These are phyloP conservation scores for Trichoderma oligosporum DNA, from an alignment of 2,329 filamentous ascomycete species.

Conservation along the genomic window DNA sequence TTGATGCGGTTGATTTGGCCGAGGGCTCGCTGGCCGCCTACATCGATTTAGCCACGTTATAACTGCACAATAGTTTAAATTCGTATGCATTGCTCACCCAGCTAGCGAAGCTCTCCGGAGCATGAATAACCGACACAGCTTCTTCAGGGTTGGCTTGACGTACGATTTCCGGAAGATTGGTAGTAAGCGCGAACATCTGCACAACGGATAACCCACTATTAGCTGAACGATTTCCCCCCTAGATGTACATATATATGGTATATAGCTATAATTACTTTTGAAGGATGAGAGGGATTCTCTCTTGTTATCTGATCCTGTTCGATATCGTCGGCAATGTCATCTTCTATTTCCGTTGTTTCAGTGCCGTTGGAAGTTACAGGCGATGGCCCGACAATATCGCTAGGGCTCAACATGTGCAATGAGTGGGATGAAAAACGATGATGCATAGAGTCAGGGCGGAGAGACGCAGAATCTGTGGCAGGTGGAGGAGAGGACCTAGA, in stretches of 20 bases:
- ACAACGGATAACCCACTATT: conserved; percentile 19
- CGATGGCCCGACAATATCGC: conserved; percentile 72
- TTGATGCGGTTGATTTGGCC: conserved; percentile 34
- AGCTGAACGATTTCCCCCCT: too few relatives aligned
- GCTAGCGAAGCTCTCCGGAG: conserved; percentile 73
- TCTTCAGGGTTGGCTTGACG: conserved; percentile 65
- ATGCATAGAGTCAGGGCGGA: conserved; percentile 50
- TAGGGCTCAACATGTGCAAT: conserved; percentile 59
- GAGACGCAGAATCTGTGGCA: conserved; percentile 43
- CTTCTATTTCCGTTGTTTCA: conserved; percentile 78
- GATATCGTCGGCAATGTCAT: conserved; percentile 64
- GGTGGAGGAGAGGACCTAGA: conserved; percentile 37
- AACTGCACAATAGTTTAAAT: background rate
- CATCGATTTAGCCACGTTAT: conserved; percentile 24
- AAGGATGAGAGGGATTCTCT: conserved; percentile 24
- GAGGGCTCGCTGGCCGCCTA: conserved; percentile 43
- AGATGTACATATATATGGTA: background rate
- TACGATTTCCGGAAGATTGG: conserved; percentile 54
- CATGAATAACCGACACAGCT: conserved; percentile 86
- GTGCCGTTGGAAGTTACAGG: conserved; percentile 84
- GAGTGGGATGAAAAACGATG: conserved; percentile 46
- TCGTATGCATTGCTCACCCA: conserved; percentile 58
- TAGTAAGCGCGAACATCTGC: conserved; percentile 52
- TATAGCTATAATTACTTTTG: conserved; percentile 29
- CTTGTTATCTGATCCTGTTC: conserved; percentile 30